phyloP scores from a whole-genome alignment of 768 basidiomycete genomes.

The Psilocybe cyanescens region DNA sequence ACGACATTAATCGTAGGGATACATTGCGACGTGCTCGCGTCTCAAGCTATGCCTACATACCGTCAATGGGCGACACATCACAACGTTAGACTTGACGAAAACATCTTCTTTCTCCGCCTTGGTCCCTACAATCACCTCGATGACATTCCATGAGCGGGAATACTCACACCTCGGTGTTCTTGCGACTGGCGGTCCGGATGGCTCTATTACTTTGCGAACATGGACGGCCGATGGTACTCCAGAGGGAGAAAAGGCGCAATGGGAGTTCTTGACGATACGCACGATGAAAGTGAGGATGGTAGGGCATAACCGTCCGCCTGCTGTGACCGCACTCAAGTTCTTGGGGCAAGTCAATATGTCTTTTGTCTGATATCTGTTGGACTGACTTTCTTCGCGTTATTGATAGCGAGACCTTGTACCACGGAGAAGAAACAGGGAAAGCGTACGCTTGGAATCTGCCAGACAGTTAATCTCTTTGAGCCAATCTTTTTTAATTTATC shows the following conservation, averaged over 20 bases:
- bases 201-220: constrained; percentile 78
- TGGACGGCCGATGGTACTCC: constrained; percentile 83
- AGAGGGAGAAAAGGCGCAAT: constrained; percentile 65
- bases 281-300: constrained; percentile 62
- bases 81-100: constrained; percentile 61
- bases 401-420: constrained; percentile 59
- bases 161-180: constrained; percentile 78
- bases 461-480: constrained; percentile 35
- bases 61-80: constrained; percentile 82
- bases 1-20: constrained; percentile 56
- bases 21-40: constrained; percentile 83
- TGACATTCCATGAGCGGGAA: constrained; percentile 90
- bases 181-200: constrained; percentile 80
- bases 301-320: constrained; percentile 47
- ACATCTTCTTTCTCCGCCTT: constrained; percentile 45
- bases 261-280: constrained; percentile 75
- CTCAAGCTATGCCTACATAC: constrained; percentile 79
- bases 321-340: constrained; percentile 81
- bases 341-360: constrained; percentile 56
- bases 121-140: constrained; percentile 65
- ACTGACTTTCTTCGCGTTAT: constrained; percentile 1
- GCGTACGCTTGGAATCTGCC: constrained; percentile 61
- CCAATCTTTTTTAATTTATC: not conserved
- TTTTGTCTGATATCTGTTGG: not conserved
- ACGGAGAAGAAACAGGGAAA: constrained; percentile 69